phyloP scores from a whole-genome alignment of 2,329 filamentous ascomycete genomes.

The Fusarium nygamai region DNA sequence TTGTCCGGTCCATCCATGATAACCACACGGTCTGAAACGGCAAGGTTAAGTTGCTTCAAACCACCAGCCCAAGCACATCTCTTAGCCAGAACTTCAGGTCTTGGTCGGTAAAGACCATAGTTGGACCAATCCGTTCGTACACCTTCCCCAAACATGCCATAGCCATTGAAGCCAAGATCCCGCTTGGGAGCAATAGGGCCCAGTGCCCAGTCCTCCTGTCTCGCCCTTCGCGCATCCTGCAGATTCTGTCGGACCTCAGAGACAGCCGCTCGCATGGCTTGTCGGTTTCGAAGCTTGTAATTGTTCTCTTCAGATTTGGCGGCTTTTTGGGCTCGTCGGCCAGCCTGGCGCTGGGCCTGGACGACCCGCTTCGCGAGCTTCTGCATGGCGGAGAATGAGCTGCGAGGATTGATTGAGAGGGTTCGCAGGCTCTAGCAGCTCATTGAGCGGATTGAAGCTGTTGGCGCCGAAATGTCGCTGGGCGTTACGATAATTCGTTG shows the following conservation, averaged over 20 bases:
- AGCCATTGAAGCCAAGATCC: slow-evolving; percentile 71
- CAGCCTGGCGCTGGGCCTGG: slow-evolving; percentile 72
- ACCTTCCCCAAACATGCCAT: slow-evolving; percentile 63
- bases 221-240: slow-evolving; percentile 57
- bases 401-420: slow-evolving; percentile 8
- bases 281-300: slow-evolving; percentile 45
- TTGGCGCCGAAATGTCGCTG: slow-evolving; percentile 37
- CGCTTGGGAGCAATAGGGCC: slow-evolving; percentile 82
- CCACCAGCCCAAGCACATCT: slow-evolving; percentile 67
- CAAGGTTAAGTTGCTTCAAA: slow-evolving; percentile 68
- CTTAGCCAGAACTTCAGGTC: slow-evolving; percentile 51
- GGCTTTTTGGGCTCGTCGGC: slow-evolving; percentile 56
- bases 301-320: slow-evolving; percentile 46
- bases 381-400: slow-evolving; percentile 65
- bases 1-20: slow-evolving; percentile 80
- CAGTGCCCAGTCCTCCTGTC: slow-evolving; percentile 80
- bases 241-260: slow-evolving; percentile 50
- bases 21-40: slow-evolving; percentile 80
- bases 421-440: slow-evolving; percentile 37
- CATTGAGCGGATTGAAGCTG: slow-evolving; percentile 41
- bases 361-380: slow-evolving; percentile 74
- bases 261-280: slow-evolving; percentile 45
- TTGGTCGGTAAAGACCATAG: slow-evolving; percentile 43
- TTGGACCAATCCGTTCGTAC: slow-evolving; percentile 51
- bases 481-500: slow-evolving; percentile 40